Evolutionary conservation across 257 asterid genomes (phyloP), one percentile per base, ranked within the genome.

Genomic region (Asclepias syriaca): DNA sequence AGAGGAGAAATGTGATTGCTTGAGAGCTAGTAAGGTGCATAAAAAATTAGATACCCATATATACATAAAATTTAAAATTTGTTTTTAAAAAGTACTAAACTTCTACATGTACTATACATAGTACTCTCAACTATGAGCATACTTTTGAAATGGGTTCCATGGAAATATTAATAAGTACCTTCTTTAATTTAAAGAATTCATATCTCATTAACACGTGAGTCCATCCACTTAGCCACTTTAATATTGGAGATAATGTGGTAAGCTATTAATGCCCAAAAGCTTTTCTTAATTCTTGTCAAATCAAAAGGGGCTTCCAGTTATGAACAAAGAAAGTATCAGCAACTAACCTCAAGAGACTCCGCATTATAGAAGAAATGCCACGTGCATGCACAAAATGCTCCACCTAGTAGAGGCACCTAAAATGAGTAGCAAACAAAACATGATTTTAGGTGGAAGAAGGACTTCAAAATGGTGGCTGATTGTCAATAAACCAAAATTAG

Each of bases 341-440:
- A 51, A 63, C 70, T 79, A 82, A 95, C 98, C 99, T 95, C 97
- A 18, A 95, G 97, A 73, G 97, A 85, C 75, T 92, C 96, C 1
- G 98, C 78, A 76, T 95, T 95, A 78, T 95, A 95, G 80, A 95
- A 95, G 95, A 95, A 92, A 82, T 95, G 99, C 99, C 99, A 95
- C 5, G 98, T 95, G 84, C 99, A 92, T 21, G 99, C 97, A 75
- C 99, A 95, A 65, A 95, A 82, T 40, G 98, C 99, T 86, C 98
- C 98, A 69, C 97, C 99, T 6, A 92, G 90, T 79, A 95, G 79
- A 61, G 99, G 99, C 65, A 95, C 99, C 99, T 95, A 75, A 75
- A 81, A 66, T 45, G 75, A 14, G 73, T 70, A 55, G 75, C 61
- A 73, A 16, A 55, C 32, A 66, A 79, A 66, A 61, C 43, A 32